Conservation (phyloP, 345 rosid species). For the Boechera divaricarpa region DNA sequence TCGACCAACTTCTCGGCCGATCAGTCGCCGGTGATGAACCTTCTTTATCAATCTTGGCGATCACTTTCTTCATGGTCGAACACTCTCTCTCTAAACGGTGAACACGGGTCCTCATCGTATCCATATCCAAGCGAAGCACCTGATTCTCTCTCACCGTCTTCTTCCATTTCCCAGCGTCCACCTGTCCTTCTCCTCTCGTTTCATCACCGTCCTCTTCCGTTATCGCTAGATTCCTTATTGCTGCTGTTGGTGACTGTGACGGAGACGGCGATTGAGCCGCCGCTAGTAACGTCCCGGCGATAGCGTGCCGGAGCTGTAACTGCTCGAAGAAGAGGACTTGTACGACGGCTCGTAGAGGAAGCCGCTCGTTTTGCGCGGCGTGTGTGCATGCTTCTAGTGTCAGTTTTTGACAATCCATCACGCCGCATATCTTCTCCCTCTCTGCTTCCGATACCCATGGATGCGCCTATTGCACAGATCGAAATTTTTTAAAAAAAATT, state of each 20-base stretch:
- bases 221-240: constrained; percentile 18
- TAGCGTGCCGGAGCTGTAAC: constrained; percentile 88
- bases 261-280: constrained; percentile 63
- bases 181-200: constrained; percentile 32
- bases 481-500: no score
- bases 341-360: constrained; percentile 91
- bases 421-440: constrained; percentile 83
- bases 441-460: constrained; percentile 85
- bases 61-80: constrained; percentile 83
- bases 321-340: constrained; percentile 98
- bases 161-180: constrained; percentile 61
- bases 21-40: constrained; percentile 42
- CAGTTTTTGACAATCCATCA: constrained; percentile 87
- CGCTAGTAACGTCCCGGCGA: constrained; percentile 78
- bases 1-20: constrained; percentile 56
- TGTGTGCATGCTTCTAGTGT: constrained; percentile 98
- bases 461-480: constrained; percentile 64
- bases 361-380: constrained; percentile 97
- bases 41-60: constrained; percentile 71
- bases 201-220: constrained; percentile 45
- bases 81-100: constrained; percentile 88
- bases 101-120: constrained; percentile 95
- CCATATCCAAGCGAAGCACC: constrained; percentile 94
- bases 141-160: constrained; percentile 88
- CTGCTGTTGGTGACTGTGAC: constrained; percentile 39